Base-by-base conservation (phyloP, 805 yeast species). In the Starmerella geochares region DNA sequence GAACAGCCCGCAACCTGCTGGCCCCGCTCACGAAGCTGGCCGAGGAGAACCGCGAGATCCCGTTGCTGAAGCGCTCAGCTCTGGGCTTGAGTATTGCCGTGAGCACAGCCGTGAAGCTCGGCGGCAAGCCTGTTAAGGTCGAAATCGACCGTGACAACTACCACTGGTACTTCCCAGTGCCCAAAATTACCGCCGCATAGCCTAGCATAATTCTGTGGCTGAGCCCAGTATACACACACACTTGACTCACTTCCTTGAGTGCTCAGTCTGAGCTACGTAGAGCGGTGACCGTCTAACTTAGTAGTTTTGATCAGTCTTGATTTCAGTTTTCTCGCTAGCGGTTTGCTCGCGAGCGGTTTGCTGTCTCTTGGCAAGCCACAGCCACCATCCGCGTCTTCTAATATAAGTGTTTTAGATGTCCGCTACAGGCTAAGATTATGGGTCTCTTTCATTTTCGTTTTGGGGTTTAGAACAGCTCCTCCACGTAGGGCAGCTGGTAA, bases 401-500 rank as follows among this genome's bases (percentile, higher is more conserved):
- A 10, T 19, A 13, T 5, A 5, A 21, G 21, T 37, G 25, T 20
- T 37, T 24, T 37, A 13, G 29, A 7, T 37, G 11, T n/a, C 29
- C 23, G 25, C 16, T 20, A 36, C 11, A 25, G 39, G 35, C 39
- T 37, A 37, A 37, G 41, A 35, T 25, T 32, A 36, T 24, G 21
- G 32, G 31, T 21, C 17, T 29, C n/a, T n/a, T n/a, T 21, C 13
- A 10, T 19, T 29, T 43, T 36, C 7, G 28, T 33, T 33, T 17
- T n/a, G n/a, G n/a, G 29, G 20, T 13, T 55, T 64, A 67, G 67
- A 83, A 84, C 71, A 90, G 81, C 73, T 92, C 96, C 68, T 83
- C 87, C 62, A 83, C 81, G 68, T 74, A 83, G 63, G 98, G 96
- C 71, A 90, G 79, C 58, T 78, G 79, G 65, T 80, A 81, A 54